phyloP scores from a whole-genome alignment of 768 basidiomycete genomes.

The Boletus rex-veris region DNA sequence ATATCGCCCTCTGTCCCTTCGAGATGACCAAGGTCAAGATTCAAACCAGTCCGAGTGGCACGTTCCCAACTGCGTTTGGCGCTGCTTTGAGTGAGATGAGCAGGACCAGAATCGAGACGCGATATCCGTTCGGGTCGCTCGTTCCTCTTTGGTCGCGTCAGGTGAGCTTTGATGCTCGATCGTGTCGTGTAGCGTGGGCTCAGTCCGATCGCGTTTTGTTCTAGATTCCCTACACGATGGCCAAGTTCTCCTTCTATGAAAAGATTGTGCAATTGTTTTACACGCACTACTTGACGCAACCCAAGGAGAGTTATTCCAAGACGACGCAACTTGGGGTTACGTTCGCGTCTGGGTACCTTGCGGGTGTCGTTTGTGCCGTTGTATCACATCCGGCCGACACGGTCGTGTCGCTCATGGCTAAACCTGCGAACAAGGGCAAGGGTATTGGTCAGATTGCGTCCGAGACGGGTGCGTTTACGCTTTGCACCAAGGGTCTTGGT shows the following conservation, averaged over 20 bases:
- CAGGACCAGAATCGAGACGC: slow-evolving; percentile 61
- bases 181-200: neutral
- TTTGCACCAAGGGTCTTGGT: slow-evolving; percentile 84
- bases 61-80: slow-evolving; percentile 75
- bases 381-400: slow-evolving; percentile 97
- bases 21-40: slow-evolving; percentile 95
- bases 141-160: slow-evolving; percentile 88
- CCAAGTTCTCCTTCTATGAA: slow-evolving; percentile 97
- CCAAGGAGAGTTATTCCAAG: slow-evolving; percentile 77
- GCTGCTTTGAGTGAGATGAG: slow-evolving; percentile 69
- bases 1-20: slow-evolving; percentile 91
- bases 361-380: slow-evolving; percentile 92
- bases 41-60: slow-evolving; percentile 70
- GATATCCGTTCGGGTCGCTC: slow-evolving; percentile 82
- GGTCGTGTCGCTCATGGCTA: slow-evolving; percentile 90
- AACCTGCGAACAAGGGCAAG: slow-evolving; percentile 83
- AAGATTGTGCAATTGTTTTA: slow-evolving; percentile 85
- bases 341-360: slow-evolving; percentile 88
- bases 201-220: neutral
- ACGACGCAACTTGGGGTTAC: slow-evolving; percentile 85
- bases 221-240: slow-evolving; percentile 97
- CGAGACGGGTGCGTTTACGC: slow-evolving; percentile 61
- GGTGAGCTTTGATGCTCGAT: slow-evolving; percentile 34
- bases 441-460: slow-evolving; percentile 61
- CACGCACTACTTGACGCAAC: slow-evolving; percentile 77